phyloP scores from a whole-genome alignment of 1,284 basidiomycete genomes.

The Marasmius oreades region DNA sequence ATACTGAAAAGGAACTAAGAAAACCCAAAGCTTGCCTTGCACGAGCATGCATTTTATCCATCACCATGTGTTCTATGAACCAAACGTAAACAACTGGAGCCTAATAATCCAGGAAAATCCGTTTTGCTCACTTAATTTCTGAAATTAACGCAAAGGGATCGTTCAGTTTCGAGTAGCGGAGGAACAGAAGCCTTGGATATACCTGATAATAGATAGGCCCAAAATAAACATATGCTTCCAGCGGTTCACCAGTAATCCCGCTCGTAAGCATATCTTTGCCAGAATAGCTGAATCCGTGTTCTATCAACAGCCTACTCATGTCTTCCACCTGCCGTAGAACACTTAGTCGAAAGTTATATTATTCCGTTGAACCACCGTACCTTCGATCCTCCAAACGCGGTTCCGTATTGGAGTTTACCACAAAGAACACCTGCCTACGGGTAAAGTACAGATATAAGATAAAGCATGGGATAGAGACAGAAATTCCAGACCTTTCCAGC shows the following conservation, averaged over 20 bases:
- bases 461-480: conserved; percentile 9
- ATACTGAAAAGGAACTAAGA: too few species aligned
- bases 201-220: conserved; percentile 99
- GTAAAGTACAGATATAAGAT: conserved; percentile 10
- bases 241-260: conserved; percentile 94
- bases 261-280: conserved; percentile 99
- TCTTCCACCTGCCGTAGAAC: conserved; percentile 76
- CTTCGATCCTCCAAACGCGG: conserved; percentile 97
- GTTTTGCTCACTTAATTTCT: conserved; percentile 89
- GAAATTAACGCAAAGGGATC: too few species aligned
- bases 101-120: too few species aligned
- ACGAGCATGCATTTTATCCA: conserved; percentile 99
- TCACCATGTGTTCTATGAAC: conserved; percentile 87
- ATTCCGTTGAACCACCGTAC: conserved; percentile 31
- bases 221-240: conserved; percentile 98
- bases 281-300: conserved; percentile 94
- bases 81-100: conserved; percentile 6
- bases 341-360: conserved; percentile 11
- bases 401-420: conserved; percentile 89
- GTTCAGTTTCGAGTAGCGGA: too few species aligned
- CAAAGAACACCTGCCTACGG: conserved; percentile 80
- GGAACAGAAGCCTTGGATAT: too few species aligned
- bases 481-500: conserved; percentile 76
- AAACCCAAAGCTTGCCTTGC: conserved; percentile 62
- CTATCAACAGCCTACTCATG: conserved; percentile 94